A percentile compares a stretch with the other conserved stretches of the same genome.
Evolutionary conservation across 2,329 filamentous ascomycete species (phyloP).

Genomic region (Alternaria sp.): DNA sequence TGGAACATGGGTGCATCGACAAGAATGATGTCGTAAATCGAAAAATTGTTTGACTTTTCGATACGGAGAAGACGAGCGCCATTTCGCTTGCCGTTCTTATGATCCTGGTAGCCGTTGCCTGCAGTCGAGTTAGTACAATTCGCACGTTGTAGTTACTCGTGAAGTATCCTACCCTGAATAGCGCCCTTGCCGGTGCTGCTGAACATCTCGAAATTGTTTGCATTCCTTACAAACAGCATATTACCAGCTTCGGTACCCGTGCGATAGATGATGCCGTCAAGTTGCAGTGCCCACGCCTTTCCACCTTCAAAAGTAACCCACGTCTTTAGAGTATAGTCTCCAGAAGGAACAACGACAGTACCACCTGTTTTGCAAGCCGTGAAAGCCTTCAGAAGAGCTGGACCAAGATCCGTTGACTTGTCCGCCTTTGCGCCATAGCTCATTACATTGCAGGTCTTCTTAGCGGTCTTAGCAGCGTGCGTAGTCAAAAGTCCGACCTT

Average conservation of each 20-base stretch:
- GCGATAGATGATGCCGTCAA: constrained; percentile 63
- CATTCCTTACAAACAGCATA: constrained; percentile 63
- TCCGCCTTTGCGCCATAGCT: constrained; percentile 63
- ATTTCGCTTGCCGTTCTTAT: constrained; percentile 52
- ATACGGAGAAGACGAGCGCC: constrained; percentile 59
- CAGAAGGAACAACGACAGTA: constrained; percentile 59
- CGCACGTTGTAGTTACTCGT: not conserved
- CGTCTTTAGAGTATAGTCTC: constrained; percentile 60
- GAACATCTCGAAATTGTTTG: constrained; percentile 63
- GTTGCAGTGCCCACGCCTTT: constrained; percentile 60
- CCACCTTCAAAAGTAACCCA: constrained; percentile 61
- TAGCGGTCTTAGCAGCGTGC: constrained; percentile 54
- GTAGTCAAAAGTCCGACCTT: constrained; percentile 46
- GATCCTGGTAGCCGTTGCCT: constrained; percentile 61
- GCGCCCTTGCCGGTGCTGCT: constrained; percentile 62
- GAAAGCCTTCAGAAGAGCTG: constrained; percentile 59
- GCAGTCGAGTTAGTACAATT: not conserved
- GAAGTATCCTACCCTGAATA: constrained; percentile 54
- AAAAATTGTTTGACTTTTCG: constrained; percentile 57
- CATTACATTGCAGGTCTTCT: constrained; percentile 62
- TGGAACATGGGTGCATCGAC: constrained; percentile 63
- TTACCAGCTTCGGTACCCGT: constrained; percentile 61
- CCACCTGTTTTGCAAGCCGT: constrained; percentile 62
- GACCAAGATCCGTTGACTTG: constrained; percentile 61
- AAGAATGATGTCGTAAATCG: constrained; percentile 60